Conservation (phyloP, 2,329 filamentous ascomycete species). For the Penicillium expansum region DNA sequence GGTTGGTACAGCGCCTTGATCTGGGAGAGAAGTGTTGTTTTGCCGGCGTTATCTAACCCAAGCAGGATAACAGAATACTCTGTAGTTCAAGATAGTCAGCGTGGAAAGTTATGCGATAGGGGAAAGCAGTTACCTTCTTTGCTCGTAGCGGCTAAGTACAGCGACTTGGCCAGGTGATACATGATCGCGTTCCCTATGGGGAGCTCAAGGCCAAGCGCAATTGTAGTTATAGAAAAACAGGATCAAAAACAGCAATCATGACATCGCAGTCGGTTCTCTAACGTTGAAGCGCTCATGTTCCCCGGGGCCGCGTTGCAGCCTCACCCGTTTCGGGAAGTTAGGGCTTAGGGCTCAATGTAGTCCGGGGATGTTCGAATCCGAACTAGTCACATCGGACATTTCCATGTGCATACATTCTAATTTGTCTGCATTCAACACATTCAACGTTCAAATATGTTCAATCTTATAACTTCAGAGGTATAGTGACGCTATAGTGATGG, state of each 20-base stretch:
- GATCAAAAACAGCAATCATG: constrained; percentile 17
- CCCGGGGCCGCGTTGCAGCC: constrained; percentile 14
- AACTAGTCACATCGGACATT: neutral
- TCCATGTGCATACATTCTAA: neutral
- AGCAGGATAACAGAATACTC: constrained; percentile 97
- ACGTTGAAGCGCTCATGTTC: neutral
- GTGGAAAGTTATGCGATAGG: neutral
- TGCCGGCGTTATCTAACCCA: constrained; percentile 96
- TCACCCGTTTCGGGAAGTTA: constrained; percentile 25
- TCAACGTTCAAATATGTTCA: neutral
- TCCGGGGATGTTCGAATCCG: neutral
- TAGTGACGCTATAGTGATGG: neutral
- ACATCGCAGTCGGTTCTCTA: constrained; percentile 13
- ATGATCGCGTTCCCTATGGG: constrained; percentile 50
- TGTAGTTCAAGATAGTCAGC: constrained; percentile 35
- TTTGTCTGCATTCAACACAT: neutral
- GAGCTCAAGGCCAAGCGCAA: constrained; percentile 19
- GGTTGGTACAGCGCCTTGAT: constrained; percentile 79
- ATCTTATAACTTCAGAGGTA: neutral
- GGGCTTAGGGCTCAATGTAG: constrained; percentile 25
- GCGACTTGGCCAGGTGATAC: constrained; percentile 94
- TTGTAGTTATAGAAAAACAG: neutral
- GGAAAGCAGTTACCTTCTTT: constrained; percentile 70
- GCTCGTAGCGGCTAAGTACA: constrained; percentile 93
- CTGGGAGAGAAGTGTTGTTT: constrained; percentile 96